phyloP scores from a whole-genome alignment of 257 asterid genomes.

The Fraxinus pennsylvanica region DNA sequence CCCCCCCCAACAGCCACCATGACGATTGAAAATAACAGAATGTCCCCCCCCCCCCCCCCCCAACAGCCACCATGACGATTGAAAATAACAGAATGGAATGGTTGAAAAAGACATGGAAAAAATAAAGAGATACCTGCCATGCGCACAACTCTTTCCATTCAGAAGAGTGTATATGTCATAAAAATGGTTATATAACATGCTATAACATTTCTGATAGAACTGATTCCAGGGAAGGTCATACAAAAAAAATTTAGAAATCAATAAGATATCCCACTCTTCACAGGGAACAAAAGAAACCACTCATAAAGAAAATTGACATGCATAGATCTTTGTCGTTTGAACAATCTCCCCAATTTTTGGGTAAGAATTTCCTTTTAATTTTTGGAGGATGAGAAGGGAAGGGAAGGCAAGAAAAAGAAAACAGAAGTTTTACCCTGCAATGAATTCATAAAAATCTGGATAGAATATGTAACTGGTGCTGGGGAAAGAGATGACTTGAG shows the following conservation, averaged over 20 bases:
- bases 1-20: neutral
- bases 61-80: neutral
- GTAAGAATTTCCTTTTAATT: neutral
- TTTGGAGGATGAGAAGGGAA: neutral
- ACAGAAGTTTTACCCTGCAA: neutral
- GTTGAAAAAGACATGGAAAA: conserved; percentile 2
- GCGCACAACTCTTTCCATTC: conserved; percentile 83
- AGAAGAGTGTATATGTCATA: conserved; percentile 72
- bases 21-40: conserved; percentile 1
- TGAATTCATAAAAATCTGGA: no score
- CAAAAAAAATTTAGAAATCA: conserved; percentile 9
- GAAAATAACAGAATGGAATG: conserved; percentile 12
- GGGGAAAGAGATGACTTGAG: neutral
- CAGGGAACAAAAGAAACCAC: conserved; percentile 27
- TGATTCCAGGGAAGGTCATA: conserved; percentile 47
- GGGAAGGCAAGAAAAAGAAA: neutral
- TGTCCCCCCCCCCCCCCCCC: no score
- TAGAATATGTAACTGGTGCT: neutral
- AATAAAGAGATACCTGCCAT: conserved; percentile 57
- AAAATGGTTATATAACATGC: conserved; percentile 69
- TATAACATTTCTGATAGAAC: conserved; percentile 56
- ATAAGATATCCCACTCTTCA: conserved; percentile 20
- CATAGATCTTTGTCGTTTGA: conserved; percentile 6
- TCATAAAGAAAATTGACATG: conserved; percentile 22
- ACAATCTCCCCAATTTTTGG: neutral